phyloP scores from a whole-genome alignment of 208 protist species.

The Herpetomonas samuelpessoai region DNA sequence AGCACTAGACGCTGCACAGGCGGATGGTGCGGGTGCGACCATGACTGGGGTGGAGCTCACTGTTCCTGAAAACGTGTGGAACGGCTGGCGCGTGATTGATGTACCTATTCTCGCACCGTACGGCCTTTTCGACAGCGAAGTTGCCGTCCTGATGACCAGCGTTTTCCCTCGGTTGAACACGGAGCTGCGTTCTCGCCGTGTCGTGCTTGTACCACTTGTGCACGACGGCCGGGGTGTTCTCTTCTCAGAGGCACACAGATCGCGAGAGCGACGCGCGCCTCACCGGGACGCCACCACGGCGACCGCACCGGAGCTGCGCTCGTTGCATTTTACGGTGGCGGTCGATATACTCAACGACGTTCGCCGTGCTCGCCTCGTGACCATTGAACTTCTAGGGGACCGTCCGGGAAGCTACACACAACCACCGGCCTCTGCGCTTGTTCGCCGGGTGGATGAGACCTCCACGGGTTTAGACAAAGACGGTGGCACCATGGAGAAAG shows the following conservation, averaged over 20 bases:
- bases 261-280: neutral
- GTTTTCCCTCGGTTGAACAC: slow-evolving; percentile 76
- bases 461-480: too few relatives aligned
- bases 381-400: slow-evolving; percentile 82
- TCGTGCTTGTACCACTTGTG: slow-evolving; percentile 47
- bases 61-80: slow-evolving; percentile 23
- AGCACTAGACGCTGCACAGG: too few relatives aligned
- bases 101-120: slow-evolving; percentile 76
- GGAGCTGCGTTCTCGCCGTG: slow-evolving; percentile 30
- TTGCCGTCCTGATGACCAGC: slow-evolving; percentile 36
- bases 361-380: slow-evolving; percentile 46
- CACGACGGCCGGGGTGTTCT: slow-evolving; percentile 15
- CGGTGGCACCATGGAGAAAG: neutral
- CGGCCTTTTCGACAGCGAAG: slow-evolving; percentile 74
- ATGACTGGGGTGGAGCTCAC: neutral
- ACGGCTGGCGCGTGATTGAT: slow-evolving; percentile 76
- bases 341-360: slow-evolving; percentile 55
- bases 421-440: too few relatives aligned
- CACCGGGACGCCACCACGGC: neutral
- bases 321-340: slow-evolving; percentile 33
- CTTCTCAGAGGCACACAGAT: neutral
- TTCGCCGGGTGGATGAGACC: too few relatives aligned
- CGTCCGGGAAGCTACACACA: slow-evolving; percentile 66
- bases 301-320: slow-evolving; percentile 9
- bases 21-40: neutral